These are phyloP conservation scores for Citrus unshiu DNA, from an alignment of 345 rosid species.

Conservation along the genomic window DNA sequence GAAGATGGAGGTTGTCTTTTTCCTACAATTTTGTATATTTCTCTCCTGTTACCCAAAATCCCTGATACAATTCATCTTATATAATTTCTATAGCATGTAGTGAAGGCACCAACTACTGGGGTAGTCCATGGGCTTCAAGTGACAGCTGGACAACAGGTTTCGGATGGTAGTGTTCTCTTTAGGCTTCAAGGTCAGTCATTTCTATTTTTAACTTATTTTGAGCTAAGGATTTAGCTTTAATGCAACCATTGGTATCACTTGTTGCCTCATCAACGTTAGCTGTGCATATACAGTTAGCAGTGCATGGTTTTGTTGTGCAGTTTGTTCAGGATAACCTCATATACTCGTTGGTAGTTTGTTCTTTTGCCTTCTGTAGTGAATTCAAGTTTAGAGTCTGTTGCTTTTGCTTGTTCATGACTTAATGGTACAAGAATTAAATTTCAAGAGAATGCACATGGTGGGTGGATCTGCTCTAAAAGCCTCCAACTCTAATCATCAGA, in stretches of 20 bases:
- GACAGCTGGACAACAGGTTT: conserved; percentile 73
- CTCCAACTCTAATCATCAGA: no score
- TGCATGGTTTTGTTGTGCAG: background rate
- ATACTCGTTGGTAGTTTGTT: background rate
- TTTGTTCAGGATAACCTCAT: background rate
- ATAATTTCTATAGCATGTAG: conserved; percentile 59
- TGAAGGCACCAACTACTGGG: conserved; percentile 75
- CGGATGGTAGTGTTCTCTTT: conserved; percentile 66
- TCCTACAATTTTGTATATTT: background rate
- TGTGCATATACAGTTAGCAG: background rate
- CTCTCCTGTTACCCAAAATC: background rate
- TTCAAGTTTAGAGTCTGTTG: background rate
- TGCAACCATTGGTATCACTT: background rate
- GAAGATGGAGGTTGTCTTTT: conserved; percentile 86
- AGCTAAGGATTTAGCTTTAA: background rate
- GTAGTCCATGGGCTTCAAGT: conserved; percentile 61
- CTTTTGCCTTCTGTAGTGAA: background rate
- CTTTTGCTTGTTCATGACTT: background rate
- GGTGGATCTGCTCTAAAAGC: background rate
- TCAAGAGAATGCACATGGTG: no score
- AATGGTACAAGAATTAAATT: background rate
- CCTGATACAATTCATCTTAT: background rate
- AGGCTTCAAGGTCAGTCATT: conserved; percentile 58
- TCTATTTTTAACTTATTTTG: background rate
- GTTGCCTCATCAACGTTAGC: background rate